A percentile compares a stretch with the other conserved stretches of the same genome.
These are phyloP conservation scores for Toxicodendron radicans DNA, from an alignment of 345 rosid species.

Conservation along the genomic window DNA sequence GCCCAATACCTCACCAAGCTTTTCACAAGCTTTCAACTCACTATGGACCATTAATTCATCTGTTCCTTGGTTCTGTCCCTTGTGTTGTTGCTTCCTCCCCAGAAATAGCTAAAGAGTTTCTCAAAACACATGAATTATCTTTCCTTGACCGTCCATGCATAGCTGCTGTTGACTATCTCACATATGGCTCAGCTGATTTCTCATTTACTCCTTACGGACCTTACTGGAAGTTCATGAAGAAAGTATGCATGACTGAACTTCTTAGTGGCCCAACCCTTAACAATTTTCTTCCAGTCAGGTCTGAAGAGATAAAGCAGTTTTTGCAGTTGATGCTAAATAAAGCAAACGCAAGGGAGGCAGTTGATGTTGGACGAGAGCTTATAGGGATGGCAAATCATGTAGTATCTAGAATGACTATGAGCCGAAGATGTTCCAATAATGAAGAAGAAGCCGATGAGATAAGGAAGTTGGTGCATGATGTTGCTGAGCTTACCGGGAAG, in stretches of 20 bases:
- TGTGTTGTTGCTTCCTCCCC: slow-evolving; percentile 61
- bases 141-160: slow-evolving; percentile 41
- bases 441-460: slow-evolving; percentile 49
- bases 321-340: slow-evolving; percentile 29
- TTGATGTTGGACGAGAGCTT: slow-evolving; percentile 48
- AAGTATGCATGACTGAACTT: slow-evolving; percentile 49
- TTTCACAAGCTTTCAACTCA: slow-evolving; percentile 53
- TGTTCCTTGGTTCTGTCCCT: slow-evolving; percentile 54
- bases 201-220: slow-evolving; percentile 53
- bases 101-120: slow-evolving; percentile 55
- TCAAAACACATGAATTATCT: slow-evolving; percentile 60
- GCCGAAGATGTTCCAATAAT: slow-evolving; percentile 32
- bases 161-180: slow-evolving; percentile 45
- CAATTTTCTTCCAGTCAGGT: slow-evolving; percentile 37
- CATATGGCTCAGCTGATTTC: slow-evolving; percentile 56
- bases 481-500: slow-evolving; percentile 39
- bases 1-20: slow-evolving; percentile 60
- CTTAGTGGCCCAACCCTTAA: slow-evolving; percentile 43
- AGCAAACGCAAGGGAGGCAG: slow-evolving; percentile 31
- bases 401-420: slow-evolving; percentile 48
- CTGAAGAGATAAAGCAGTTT: slow-evolving; percentile 38
- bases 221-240: slow-evolving; percentile 72
- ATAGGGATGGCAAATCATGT: slow-evolving; percentile 36
- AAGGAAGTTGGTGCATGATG: slow-evolving; percentile 38
- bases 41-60: slow-evolving; percentile 57